Base-by-base conservation (phyloP, 306 rosid genomes). In the Hippophae gyantsensis region DNA sequence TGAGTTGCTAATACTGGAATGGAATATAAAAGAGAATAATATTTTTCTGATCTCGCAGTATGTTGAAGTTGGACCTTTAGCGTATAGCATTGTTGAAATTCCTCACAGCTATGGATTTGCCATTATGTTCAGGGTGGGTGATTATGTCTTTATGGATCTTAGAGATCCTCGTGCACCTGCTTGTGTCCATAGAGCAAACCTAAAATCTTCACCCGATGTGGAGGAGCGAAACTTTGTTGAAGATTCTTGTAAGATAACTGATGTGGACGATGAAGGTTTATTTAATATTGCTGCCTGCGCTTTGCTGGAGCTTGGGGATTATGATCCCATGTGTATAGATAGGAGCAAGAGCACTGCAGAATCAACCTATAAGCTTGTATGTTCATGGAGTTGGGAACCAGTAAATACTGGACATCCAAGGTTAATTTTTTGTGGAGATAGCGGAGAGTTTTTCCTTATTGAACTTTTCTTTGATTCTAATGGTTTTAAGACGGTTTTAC, bases 311-410 rank as follows among this genome's bases (percentile, higher is more conserved):
- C 78, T 90, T 63, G 71, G 94, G 42, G 96, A 87, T 74, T 79
- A 64, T 69, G 98, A 85, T 79, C 98, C 98, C 60, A 90, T 90
- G 98, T 85, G 92, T 70, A 79, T 90, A 66, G 98, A 90, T 74
- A 68, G 84, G 72, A 95, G 85, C 43, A 75, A 60, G 64, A 74
- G 74, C 58, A 60, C 72, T 65, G 52, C 77, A 48, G 81, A 59
- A 82, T 68, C 87, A 14, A 67, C 76, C 71, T 64, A 50, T 73
- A 87, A 83, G 71, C 82, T 68, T 43, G 75, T 79, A 42, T 90
- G 96, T 72, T 85, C 98, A 7, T 87, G 95, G 96, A 81, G 92
- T 78, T 90, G 98, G 98, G 95, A 81, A 80, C 96, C 86, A 7
- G 83, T 68, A 67, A 85, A 65, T 69, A 58, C 49, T 50, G 69